These are phyloP conservation scores for Podila minutissima DNA, from an alignment of 192 early-diverging fungal species.

Conservation along the genomic window DNA sequence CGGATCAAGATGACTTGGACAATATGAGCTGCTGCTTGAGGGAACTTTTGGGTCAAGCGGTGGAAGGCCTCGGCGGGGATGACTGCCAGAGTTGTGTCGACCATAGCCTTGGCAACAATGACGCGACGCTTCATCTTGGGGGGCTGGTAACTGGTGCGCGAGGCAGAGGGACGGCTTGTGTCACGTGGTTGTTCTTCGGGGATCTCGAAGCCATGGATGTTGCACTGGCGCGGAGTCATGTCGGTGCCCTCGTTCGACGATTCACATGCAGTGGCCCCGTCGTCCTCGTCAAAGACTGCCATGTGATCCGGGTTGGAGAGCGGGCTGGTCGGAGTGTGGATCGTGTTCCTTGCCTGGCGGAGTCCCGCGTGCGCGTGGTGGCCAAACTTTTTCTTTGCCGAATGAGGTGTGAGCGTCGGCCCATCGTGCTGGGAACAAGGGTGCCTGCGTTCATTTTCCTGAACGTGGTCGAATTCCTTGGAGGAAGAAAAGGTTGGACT, in stretches of 20 bases:
- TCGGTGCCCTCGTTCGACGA: slow-evolving; percentile 5
- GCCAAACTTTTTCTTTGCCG: slow-evolving; percentile 29
- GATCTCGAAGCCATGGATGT: slow-evolving; percentile 22
- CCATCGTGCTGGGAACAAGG: neutral
- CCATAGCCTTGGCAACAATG: slow-evolving; percentile 85
- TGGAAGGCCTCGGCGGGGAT: slow-evolving; percentile 95
- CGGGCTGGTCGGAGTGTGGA: slow-evolving; percentile 50
- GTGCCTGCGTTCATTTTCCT: slow-evolving; percentile 7
- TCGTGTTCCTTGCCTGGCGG: slow-evolving; percentile 23
- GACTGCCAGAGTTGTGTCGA: slow-evolving; percentile 91
- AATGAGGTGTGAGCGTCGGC: slow-evolving; percentile 8
- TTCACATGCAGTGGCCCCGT: neutral
- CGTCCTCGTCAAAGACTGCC: slow-evolving; percentile 37
- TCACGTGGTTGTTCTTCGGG: neutral
- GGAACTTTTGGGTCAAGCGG: slow-evolving; percentile 88
- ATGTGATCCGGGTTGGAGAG: slow-evolving; percentile 53
- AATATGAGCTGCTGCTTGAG: slow-evolving; percentile 93
- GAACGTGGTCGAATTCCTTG: too few relatives aligned
- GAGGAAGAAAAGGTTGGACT: neutral
- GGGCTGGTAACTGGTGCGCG: slow-evolving; percentile 7
- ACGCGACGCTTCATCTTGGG: slow-evolving; percentile 71
- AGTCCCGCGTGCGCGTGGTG: slow-evolving; percentile 26
- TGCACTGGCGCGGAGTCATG: slow-evolving; percentile 25
- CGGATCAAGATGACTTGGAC: slow-evolving; percentile 95
- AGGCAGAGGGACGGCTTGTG: neutral